Evolutionary conservation across 176 grass and related monocot genomes (phyloP).

Genomic region (Ensete ventricosum): DNA sequence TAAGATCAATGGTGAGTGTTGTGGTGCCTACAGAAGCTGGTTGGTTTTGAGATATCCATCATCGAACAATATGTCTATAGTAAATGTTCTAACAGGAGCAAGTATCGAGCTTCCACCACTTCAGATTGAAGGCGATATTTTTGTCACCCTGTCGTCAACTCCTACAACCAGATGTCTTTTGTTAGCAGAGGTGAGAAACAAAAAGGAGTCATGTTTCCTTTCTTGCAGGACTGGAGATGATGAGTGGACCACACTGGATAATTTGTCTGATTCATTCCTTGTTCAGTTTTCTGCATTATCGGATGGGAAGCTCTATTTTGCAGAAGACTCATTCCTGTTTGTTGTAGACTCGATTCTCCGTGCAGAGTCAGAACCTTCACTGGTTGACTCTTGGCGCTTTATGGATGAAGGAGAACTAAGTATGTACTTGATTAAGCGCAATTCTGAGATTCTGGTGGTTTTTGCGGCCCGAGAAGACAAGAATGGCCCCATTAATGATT

Average conservation of each 20-base stretch:
- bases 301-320: constrained; percentile 6
- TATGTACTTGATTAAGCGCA: constrained; percentile 5
- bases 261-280: constrained; percentile 10
- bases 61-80: background rate
- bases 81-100: constrained; percentile 9
- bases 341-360: constrained; percentile 12
- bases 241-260: constrained; percentile 1
- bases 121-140: constrained; percentile 1
- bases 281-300: constrained; percentile 12
- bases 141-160: background rate
- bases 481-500: constrained; percentile 5
- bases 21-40: constrained; percentile 10
- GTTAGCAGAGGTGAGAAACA: constrained; percentile 11
- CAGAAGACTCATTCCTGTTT: constrained; percentile 12
- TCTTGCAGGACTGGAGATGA: constrained; percentile 3
- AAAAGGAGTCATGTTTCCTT: background rate
- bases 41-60: background rate
- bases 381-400: constrained; percentile 10
- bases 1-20: constrained; percentile 1
- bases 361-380: constrained; percentile 7
- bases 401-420: constrained; percentile 10
- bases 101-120: constrained; percentile 6
- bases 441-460: constrained; percentile 11
- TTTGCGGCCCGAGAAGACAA: background rate
- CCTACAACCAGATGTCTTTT: constrained; percentile 5